Conservation (phyloP, 805 yeast genomes). For the Cyberlindnera sargentensis region DNA sequence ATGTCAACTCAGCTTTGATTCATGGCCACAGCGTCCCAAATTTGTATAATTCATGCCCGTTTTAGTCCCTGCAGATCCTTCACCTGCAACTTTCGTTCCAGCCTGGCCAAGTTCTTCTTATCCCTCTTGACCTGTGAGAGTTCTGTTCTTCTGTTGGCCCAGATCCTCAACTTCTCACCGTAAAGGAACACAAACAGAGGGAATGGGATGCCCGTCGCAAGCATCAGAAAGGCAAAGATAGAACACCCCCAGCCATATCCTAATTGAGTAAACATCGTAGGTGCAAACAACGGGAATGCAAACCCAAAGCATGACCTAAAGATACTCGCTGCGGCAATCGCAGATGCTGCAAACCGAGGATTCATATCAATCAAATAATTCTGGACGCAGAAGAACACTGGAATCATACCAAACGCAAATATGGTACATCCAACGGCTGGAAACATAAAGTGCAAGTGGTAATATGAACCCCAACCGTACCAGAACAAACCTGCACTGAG, state of each 20-base stretch:
- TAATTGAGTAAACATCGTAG: conserved; percentile 44
- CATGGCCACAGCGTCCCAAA: no score
- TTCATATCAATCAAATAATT: conserved; percentile 67
- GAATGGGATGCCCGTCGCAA: conserved; percentile 59
- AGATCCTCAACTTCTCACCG: conserved; percentile 51
- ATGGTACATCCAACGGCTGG: conserved; percentile 55
- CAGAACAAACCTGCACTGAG: conserved; percentile 57
- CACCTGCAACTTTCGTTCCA: conserved; percentile 13
- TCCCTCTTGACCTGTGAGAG: conserved; percentile 39
- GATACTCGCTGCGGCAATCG: conserved; percentile 62
- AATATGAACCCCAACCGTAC: conserved; percentile 68
- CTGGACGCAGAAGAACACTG: conserved; percentile 63
- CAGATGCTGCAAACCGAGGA: conserved; percentile 60
- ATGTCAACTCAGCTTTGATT: no score
- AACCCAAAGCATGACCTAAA: conserved; percentile 64
- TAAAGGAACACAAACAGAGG: conserved; percentile 50
- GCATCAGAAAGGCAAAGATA: conserved; percentile 49
- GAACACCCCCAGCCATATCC: conserved; percentile 73
- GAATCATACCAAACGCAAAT: conserved; percentile 52
- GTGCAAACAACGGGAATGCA: conserved; percentile 60
- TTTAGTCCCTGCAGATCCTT: conserved; percentile 4
- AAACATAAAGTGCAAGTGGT: conserved; percentile 51
- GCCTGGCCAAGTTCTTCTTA: conserved; percentile 31
- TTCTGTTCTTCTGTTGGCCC: conserved; percentile 50
- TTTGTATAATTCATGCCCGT: no score